A percentile compares a stretch with the other conserved stretches of the same genome.
These are phyloP conservation scores for Rhodotorula sp. DNA, from an alignment of 1,284 basidiomycete species.

Conservation along the genomic window DNA sequence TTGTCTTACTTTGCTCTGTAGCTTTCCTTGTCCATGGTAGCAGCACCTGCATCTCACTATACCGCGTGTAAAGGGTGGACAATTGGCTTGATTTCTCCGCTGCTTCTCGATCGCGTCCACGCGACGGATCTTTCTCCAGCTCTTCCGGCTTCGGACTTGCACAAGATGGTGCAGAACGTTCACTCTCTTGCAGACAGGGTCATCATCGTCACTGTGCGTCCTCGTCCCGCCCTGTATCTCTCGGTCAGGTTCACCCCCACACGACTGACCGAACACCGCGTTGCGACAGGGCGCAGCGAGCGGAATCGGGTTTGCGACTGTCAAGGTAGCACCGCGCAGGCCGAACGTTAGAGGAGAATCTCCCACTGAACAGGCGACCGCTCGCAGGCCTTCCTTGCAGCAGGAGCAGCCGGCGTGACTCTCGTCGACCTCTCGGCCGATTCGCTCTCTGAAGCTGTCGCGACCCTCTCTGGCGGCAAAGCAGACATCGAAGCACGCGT, in stretches of 20 bases:
- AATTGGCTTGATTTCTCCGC: too few species aligned
- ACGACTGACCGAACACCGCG: not conserved
- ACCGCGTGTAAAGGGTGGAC: too few species aligned
- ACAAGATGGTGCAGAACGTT: not conserved
- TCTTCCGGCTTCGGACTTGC: not conserved
- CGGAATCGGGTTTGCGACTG: slow-evolving; percentile 16
- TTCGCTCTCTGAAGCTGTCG: not conserved
- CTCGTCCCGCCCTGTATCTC: not conserved
- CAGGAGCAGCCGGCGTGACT: slow-evolving; percentile 9
- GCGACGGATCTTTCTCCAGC: not conserved
- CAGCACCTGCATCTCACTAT: too few species aligned
- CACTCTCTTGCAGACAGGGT: slow-evolving; percentile 13
- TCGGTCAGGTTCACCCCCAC: not conserved
- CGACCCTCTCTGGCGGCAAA: not conserved
- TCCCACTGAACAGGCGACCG: fast-evolving
- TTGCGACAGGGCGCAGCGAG: slow-evolving; percentile 7
- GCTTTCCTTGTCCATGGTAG: too few species aligned
- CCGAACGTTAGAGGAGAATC: fast-evolving
- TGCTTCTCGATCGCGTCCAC: not conserved
- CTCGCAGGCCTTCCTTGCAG: slow-evolving; percentile 12
- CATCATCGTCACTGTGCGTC: slow-evolving; percentile 10
- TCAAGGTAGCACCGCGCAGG: not conserved
- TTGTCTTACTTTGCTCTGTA: too few species aligned
- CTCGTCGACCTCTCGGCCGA: slow-evolving; percentile 11
- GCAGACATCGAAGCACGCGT: not conserved